phyloP scores from a whole-genome alignment of 129 eudicot genomes.

The Centrapalus pauciflorus region DNA sequence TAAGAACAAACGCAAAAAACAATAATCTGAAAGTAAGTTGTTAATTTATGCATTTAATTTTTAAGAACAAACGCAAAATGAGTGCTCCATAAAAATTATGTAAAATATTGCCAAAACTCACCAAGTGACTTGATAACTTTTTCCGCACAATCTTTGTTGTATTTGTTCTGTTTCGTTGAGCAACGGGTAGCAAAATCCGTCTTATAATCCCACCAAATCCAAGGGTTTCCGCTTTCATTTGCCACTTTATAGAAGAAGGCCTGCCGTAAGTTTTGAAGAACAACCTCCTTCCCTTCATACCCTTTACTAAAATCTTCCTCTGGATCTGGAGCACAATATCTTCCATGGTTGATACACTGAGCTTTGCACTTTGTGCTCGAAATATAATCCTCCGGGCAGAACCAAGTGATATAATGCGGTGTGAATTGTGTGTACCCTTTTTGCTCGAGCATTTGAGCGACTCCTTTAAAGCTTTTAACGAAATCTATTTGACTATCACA shows the following conservation, averaged over 20 bases:
- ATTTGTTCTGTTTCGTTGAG: slow-evolving; percentile 66
- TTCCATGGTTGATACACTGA: slow-evolving; percentile 82
- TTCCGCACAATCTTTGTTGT: slow-evolving; percentile 58
- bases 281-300: slow-evolving; percentile 73
- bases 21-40: no score
- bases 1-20: no score
- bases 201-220: slow-evolving; percentile 93
- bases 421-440: slow-evolving; percentile 71
- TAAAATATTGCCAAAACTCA: slow-evolving; percentile 26
- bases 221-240: slow-evolving; percentile 67
- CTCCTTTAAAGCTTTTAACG: slow-evolving; percentile 57
- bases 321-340: slow-evolving; percentile 89
- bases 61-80: no score
- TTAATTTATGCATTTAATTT: no score
- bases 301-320: slow-evolving; percentile 77
- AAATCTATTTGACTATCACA: slow-evolving; percentile 63
- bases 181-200: slow-evolving; percentile 66
- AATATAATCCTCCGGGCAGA: slow-evolving; percentile 65
- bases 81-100: neutral
- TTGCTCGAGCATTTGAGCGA: slow-evolving; percentile 62
- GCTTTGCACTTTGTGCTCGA: slow-evolving; percentile 63
- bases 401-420: slow-evolving; percentile 89
- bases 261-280: slow-evolving; percentile 60
- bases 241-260: slow-evolving; percentile 67
- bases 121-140: slow-evolving; percentile 65